Evolutionary conservation across 345 rosid genomes (phyloP).

Genomic region (Melaleuca alternifolia): DNA sequence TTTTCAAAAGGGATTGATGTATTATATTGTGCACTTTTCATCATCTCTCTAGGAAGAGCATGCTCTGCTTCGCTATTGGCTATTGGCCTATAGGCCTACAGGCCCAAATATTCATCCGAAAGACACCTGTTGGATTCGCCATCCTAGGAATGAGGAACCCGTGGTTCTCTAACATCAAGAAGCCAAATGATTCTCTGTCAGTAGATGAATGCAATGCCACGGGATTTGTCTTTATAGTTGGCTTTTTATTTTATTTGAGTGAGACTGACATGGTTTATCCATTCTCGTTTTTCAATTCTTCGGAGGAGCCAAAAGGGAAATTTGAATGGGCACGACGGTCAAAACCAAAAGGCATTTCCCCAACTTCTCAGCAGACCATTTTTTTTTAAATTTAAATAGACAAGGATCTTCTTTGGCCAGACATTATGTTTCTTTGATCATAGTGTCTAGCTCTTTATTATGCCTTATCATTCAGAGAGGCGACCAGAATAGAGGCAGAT

Average conservation of each 20-base stretch:
- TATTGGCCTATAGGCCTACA: no score
- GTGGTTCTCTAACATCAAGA: background rate
- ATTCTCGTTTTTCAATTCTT: background rate
- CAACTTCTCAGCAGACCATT: background rate
- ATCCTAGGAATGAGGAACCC: background rate
- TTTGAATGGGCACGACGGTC: background rate
- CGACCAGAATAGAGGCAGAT: background rate
- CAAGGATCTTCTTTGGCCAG: background rate
- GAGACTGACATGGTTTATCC: background rate
- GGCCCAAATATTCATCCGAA: no score
- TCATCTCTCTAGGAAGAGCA: background rate
- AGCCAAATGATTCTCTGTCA: background rate
- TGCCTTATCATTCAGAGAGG: background rate
- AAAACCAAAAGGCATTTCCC: background rate
- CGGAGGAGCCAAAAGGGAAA: background rate
- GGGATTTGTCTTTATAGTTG: background rate
- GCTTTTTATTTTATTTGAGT: background rate
- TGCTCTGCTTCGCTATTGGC: background rate
- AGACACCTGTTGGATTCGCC: background rate
- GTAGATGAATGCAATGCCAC: background rate
- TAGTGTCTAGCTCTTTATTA: background rate
- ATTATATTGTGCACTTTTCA: background rate
- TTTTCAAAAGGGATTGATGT: background rate
- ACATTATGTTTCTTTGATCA: background rate
- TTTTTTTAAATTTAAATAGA: background rate